Evolutionary conservation across 352 stramenopile species (phyloP).

Genomic region (Globisporangium megalacanthum): DNA sequence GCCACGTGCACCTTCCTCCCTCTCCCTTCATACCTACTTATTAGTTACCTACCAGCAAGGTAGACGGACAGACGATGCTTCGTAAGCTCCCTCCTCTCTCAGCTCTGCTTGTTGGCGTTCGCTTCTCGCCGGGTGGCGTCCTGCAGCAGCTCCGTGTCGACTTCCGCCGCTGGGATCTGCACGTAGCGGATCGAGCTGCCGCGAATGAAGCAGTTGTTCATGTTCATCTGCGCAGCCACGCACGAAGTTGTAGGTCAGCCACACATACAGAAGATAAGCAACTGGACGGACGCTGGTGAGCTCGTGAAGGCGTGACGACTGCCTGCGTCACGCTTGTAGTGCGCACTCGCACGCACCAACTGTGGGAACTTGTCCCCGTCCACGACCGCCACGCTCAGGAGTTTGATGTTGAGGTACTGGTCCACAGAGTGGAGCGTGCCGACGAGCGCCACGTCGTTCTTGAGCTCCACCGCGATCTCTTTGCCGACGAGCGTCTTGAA

Average conservation of each 20-base stretch:
- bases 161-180: conserved; percentile 94
- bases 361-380: conserved; percentile 96
- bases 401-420: conserved; percentile 99
- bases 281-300: too few relatives aligned
- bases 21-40: too few relatives aligned
- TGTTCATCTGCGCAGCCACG: conserved; percentile 59
- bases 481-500: conserved; percentile 99
- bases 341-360: conserved; percentile 48
- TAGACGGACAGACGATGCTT: neutral
- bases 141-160: conserved; percentile 96
- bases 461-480: conserved; percentile 97
- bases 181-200: conserved; percentile 98
- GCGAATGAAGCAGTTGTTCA: conserved; percentile 99
- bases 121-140: conserved; percentile 67
- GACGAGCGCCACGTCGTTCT: conserved; percentile 98
- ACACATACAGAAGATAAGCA: too few relatives aligned
- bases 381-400: conserved; percentile 94
- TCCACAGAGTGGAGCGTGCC: conserved; percentile 97
- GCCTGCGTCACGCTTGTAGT: too few relatives aligned
- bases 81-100: neutral
- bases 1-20: too few relatives aligned
- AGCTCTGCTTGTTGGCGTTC: conserved; percentile 68
- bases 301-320: too few relatives aligned
- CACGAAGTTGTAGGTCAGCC: too few relatives aligned
- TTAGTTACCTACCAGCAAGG: too few relatives aligned